Evolutionary conservation across 1,284 basidiomycete species (phyloP).

Genomic region (Apiotrichum siamense): DNA sequence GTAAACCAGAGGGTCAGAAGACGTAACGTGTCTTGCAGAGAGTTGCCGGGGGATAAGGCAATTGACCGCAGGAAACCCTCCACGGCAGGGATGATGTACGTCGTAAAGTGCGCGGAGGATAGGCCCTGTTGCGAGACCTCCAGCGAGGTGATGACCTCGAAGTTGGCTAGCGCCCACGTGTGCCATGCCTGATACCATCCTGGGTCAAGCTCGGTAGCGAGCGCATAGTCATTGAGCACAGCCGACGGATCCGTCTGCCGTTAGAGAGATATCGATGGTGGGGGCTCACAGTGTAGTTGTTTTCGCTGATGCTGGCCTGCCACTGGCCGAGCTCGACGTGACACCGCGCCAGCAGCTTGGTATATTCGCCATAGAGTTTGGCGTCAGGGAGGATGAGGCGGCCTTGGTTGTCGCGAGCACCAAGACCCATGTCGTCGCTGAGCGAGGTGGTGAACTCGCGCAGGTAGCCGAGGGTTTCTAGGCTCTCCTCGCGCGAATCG

Average conservation of each 20-base stretch:
- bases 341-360: slow-evolving; percentile 86
- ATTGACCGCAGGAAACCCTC: slow-evolving; percentile 98
- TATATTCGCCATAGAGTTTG: slow-evolving; percentile 65
- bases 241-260: slow-evolving; percentile 59
- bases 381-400: slow-evolving; percentile 52
- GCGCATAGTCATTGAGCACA: slow-evolving; percentile 75
- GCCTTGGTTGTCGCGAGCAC: slow-evolving; percentile 51
- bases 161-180: slow-evolving; percentile 95
- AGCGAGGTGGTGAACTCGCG: slow-evolving; percentile 76
- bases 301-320: slow-evolving; percentile 69
- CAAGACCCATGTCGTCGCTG: slow-evolving; percentile 65
- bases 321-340: slow-evolving; percentile 96
- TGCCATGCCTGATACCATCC: slow-evolving; percentile 99
- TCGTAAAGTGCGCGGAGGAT: slow-evolving; percentile 65
- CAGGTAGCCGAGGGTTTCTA: slow-evolving; percentile 75
- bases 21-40: slow-evolving; percentile 90
- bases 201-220: slow-evolving; percentile 87
- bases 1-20: slow-evolving; percentile 98
- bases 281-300: slow-evolving; percentile 52
- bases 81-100: slow-evolving; percentile 91
- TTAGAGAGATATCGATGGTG: not conserved
- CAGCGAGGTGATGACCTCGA: slow-evolving; percentile 82
- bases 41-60: slow-evolving; percentile 79
- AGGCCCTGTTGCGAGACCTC: slow-evolving; percentile 68
- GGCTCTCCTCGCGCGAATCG: slow-evolving; percentile 23